Evolutionary conservation across 164 flowering plant species (phyloP).

Genomic region (Cinnamomum chago): DNA sequence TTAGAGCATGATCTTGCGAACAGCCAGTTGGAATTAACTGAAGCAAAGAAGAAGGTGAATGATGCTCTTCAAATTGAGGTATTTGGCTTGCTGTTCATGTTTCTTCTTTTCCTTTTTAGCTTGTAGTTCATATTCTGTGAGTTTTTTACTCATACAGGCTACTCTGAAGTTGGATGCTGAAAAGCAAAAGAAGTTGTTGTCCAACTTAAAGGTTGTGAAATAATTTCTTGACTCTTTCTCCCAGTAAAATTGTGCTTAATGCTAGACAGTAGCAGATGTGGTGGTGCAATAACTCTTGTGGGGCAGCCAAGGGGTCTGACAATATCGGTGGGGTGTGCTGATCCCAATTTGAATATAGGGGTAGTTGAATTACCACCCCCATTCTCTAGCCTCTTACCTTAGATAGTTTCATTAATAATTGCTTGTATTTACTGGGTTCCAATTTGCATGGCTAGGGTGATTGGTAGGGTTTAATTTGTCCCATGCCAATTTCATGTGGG

Average conservation of each 20-base stretch:
- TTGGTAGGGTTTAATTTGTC: too few species aligned
- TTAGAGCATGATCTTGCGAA: conserved; percentile 68
- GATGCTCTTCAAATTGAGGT: conserved; percentile 53
- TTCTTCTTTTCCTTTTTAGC: not conserved
- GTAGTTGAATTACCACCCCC: too few species aligned
- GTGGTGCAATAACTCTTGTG: not conserved
- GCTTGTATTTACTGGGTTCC: too few species aligned
- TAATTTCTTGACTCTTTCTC: not conserved
- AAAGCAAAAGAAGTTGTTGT: conserved; percentile 37
- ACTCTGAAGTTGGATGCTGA: conserved; percentile 41
- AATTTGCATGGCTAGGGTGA: too few species aligned
- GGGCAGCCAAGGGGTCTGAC: too few species aligned
- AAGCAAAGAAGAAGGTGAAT: conserved; percentile 46
- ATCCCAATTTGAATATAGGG: too few species aligned
- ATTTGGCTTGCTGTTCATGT: not conserved
- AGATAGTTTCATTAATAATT: too few species aligned
- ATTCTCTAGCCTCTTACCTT: too few species aligned
- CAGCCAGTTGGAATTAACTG: conserved; percentile 43
- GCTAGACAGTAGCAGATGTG: not conserved
- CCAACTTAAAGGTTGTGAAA: conserved; percentile 38
- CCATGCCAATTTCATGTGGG: too few species aligned
- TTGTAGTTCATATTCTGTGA: not conserved
- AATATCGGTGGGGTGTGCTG: too few species aligned
- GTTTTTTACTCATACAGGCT: conserved; percentile 29
- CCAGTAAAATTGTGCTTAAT: not conserved